Base-by-base conservation (phyloP, 2,329 filamentous ascomycete genomes). In the Beauveria medogensis region DNA sequence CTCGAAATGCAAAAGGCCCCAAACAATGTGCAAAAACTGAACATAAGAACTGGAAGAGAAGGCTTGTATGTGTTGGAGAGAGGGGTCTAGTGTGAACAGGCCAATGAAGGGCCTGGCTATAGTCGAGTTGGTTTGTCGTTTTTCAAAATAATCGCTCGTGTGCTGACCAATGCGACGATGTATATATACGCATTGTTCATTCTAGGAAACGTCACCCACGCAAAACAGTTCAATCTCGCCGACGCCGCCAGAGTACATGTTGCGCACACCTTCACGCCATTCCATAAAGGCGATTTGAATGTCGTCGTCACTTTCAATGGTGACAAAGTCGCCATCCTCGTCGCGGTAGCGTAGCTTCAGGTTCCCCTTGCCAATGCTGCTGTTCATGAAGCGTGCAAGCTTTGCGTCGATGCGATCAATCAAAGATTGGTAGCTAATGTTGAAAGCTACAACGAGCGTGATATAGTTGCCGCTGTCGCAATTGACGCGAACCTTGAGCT, bases 401-500 rank as follows among this genome's bases (percentile, higher is more conserved):
- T 99, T 99, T 30, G 92, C 91, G 70, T 99, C 94, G 68, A 99
- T 97, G 12, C 94, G 89, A 71, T 97, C 94, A 65, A 94, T 92
- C 60, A 99, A 81, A 26, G 91, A 94, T 66, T 94, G 91, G 74
- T 95, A 97, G 46, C 91, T 89, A 68, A 97, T 97, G 71, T 95
- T 96, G 74, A 91, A 95, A 37, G 91, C 90, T 47, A 96, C 95
- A 12, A 99, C 93, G n/a, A 99, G 82, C 1, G 93, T 97, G 62
- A 97, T 89, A 67, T 95, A 95, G 70, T 92, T 94, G 52, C 89
- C 89, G 51, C 75, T 78, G 62, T 94, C 91, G 70, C 91, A 95
- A 70, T 93, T 93, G 61, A 99, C 92, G 72, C 95, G 96, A 55
- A 97, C 92, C 76, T 97, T 97, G 56, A 99, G 82, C 70, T 97